Conservation (phyloP, 2,329 filamentous ascomycete genomes). For the Helotiales sp. region DNA sequence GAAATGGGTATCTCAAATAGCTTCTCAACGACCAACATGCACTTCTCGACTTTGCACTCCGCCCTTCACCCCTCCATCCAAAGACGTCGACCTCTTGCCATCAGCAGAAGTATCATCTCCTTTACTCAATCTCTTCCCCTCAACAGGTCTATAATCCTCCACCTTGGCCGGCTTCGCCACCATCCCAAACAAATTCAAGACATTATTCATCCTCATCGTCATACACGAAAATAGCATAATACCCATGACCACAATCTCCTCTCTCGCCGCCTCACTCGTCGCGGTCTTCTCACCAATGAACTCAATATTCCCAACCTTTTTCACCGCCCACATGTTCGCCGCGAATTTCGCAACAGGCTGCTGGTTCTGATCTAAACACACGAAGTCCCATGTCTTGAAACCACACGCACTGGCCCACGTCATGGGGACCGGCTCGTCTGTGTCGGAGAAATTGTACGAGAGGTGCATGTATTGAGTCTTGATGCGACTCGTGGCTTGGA, state of each 20-base stretch:
- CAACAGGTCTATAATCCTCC: not conserved
- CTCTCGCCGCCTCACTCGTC: conserved; percentile 14
- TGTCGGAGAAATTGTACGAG: conserved; percentile 21
- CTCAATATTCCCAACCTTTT: conserved; percentile 26
- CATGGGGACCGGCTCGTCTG: conserved; percentile 20
- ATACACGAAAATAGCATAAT: conserved; percentile 29
- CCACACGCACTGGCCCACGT: conserved; percentile 14
- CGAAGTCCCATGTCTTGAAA: conserved; percentile 31
- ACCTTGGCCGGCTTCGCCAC: conserved; percentile 5
- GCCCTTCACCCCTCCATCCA: not conserved
- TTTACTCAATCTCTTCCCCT: not conserved
- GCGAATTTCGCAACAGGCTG: conserved; percentile 25
- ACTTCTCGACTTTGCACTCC: too few species aligned
- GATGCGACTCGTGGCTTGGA: conserved; percentile 28
- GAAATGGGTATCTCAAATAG: too few species aligned
- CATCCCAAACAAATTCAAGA: conserved; percentile 20
- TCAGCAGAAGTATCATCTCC: not conserved
- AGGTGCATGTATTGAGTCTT: conserved; percentile 28
- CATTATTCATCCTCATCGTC: conserved; percentile 21
- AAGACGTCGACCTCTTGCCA: too few species aligned
- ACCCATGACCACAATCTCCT: conserved; percentile 31
- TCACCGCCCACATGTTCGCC: conserved; percentile 23
- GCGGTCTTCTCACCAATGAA: conserved; percentile 24
- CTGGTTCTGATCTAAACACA: conserved; percentile 26
- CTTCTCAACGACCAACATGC: too few species aligned